Evolutionary conservation across 306 rosid species (phyloP).

Genomic region (Fagus sylvatica): DNA sequence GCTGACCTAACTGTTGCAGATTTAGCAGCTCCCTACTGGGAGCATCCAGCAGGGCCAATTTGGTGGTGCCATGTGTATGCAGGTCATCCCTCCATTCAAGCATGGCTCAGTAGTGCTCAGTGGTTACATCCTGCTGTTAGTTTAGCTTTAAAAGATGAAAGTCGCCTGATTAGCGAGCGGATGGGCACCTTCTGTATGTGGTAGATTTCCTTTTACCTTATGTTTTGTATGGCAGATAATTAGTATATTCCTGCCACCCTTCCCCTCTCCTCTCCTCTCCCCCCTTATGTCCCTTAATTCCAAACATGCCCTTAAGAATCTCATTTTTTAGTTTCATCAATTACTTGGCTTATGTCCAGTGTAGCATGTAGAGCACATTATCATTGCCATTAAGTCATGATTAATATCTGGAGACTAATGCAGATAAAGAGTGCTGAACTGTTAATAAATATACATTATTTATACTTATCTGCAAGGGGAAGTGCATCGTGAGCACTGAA

Average conservation of each 20-base stretch:
- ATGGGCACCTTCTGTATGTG: constrained; percentile 93
- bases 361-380: neutral
- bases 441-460: neutral
- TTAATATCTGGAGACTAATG: neutral
- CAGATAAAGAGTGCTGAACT: neutral
- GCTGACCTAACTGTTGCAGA: constrained; percentile 85
- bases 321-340: neutral
- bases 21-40: constrained; percentile 88
- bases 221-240: too few species aligned
- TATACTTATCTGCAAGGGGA: neutral
- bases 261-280: too few species aligned
- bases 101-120: constrained; percentile 80
- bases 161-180: constrained; percentile 72
- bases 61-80: constrained; percentile 99
- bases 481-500: too few species aligned
- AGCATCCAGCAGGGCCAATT: constrained; percentile 80
- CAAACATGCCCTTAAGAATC: too few species aligned
- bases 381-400: neutral
- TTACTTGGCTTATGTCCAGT: too few species aligned
- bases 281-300: too few species aligned
- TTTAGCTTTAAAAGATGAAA: constrained; percentile 83
- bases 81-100: constrained; percentile 54
- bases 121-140: constrained; percentile 94
- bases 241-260: too few species aligned
- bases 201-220: constrained; percentile 33